phyloP scores from a whole-genome alignment of 2,329 filamentous ascomycete genomes.

The Coleophoma eucalyptorum region DNA sequence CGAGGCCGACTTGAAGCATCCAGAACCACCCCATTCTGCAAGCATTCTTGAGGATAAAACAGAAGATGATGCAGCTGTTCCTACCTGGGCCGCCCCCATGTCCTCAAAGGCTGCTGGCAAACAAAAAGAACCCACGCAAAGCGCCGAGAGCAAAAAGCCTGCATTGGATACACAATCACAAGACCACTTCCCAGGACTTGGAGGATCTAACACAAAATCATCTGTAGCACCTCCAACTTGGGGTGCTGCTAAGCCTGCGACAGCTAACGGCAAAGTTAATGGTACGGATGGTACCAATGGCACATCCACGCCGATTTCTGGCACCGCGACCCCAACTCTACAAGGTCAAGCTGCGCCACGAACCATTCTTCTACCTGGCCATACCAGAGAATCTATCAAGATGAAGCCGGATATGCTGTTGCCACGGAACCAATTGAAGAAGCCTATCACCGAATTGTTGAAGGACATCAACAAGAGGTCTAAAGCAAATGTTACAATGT shows the following conservation, averaged over 20 bases:
- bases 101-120: conserved; percentile 66
- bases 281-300: conserved; percentile 48
- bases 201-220: conserved; percentile 57
- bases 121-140: conserved; percentile 50
- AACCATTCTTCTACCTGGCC: conserved; percentile 74
- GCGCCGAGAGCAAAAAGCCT: conserved; percentile 29
- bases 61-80: conserved; percentile 37
- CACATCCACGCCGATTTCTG: conserved; percentile 51
- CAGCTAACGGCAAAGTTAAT: conserved; percentile 28
- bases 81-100: conserved; percentile 43
- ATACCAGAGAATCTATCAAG: conserved; percentile 72
- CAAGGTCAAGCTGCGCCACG: conserved; percentile 34
- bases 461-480: conserved; percentile 91
- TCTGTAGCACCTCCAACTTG: conserved; percentile 68
- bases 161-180: conserved; percentile 80
- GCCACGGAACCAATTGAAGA: conserved; percentile 74
- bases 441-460: conserved; percentile 78
- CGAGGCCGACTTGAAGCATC: conserved; percentile 69
- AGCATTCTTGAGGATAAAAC: conserved; percentile 28
- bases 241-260: conserved; percentile 63
- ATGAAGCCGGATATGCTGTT: conserved; percentile 75
- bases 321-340: conserved; percentile 28
- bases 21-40: conserved; percentile 42
- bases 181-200: conserved; percentile 91
- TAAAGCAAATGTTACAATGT: conserved; percentile 79